Evolutionary conservation across 768 basidiomycete genomes (phyloP), one percentile per base, ranked within the genome.

Genomic region (Lactarius trivialis): DNA sequence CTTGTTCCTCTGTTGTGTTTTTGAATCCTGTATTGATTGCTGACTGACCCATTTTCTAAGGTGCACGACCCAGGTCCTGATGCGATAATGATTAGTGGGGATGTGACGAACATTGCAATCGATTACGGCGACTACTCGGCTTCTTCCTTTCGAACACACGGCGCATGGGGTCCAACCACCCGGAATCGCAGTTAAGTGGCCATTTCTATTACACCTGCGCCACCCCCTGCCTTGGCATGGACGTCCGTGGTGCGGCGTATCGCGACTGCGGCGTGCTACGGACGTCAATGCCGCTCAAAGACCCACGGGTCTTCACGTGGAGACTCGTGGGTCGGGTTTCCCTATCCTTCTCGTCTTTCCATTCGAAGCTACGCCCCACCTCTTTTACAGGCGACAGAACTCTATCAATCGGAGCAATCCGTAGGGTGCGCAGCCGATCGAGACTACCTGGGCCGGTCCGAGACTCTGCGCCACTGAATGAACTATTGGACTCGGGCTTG

Each of bases 221-320:
- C 41, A 21, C 41, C n/a, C 41, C n/a, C 9, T 6, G 24, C 39
- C 59, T 43, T 21, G 60, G 19, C 19, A 49, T 60, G 36, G 60
- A 55, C 60, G 45, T 49, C 28, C 45, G 54, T 26, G 7, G 60
- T 54, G 50, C 53, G 60, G 34, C 60, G 60, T 37, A 49, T n/a
- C 58, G 51, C 51, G 39, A 43, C 58, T 33, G 30, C 37, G 36
- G 30, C 51, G 39, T 60, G 58, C 39, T 15, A 52, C 51, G 51
- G 58, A 60, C 51, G 51, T 24, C 32, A 21, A 48, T 60, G 39
- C 52, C 43, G 9, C 43, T 7, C 9, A 30, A 39, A 9, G 15
- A 32, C 3, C 43, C 9, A 45, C 19, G 41, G 12, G 34, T 51
- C 30, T 50, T 26, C 24, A 21, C 32, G 3, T n/a, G n/a, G 21